phyloP scores from a whole-genome alignment of 441 rosid genomes.

The Eutrema salsugineum region DNA sequence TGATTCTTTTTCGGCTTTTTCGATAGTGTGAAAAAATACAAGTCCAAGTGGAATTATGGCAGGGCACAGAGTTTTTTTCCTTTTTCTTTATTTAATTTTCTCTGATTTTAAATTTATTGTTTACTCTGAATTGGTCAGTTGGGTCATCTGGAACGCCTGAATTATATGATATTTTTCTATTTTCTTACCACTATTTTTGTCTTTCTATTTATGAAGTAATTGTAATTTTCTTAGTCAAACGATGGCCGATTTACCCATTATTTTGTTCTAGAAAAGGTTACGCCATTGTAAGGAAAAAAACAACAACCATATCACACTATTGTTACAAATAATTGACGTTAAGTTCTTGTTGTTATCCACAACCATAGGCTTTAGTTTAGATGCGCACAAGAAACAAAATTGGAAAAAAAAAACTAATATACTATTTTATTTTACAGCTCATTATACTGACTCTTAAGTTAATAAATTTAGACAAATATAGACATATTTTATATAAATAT shows the following conservation, averaged over 20 bases:
- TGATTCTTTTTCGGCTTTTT: slow-evolving; percentile 6
- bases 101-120: slow-evolving; percentile 19
- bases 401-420: not conserved
- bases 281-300: not conserved
- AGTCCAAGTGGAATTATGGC: slow-evolving; percentile 34
- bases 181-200: not conserved
- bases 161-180: slow-evolving; percentile 37
- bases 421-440: slow-evolving; percentile 16
- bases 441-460: not conserved
- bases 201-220: slow-evolving; percentile 14
- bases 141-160: slow-evolving; percentile 61
- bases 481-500: not conserved
- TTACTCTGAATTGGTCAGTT: slow-evolving; percentile 49
- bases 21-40: slow-evolving; percentile 26
- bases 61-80: slow-evolving; percentile 3
- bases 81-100: not conserved
- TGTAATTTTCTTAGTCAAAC: slow-evolving; percentile 24
- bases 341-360: slow-evolving; percentile 16
- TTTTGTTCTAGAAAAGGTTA: slow-evolving; percentile 18
- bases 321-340: slow-evolving; percentile 15
- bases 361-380: slow-evolving; percentile 25
- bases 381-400: slow-evolving; percentile 10
- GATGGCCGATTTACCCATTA: slow-evolving; percentile 7
- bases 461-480: not conserved
- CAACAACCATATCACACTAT: not conserved